Evolutionary conservation across 441 rosid species (phyloP), one percentile per base, ranked within the genome.

Genomic region (Pelargonium citronellum): DNA sequence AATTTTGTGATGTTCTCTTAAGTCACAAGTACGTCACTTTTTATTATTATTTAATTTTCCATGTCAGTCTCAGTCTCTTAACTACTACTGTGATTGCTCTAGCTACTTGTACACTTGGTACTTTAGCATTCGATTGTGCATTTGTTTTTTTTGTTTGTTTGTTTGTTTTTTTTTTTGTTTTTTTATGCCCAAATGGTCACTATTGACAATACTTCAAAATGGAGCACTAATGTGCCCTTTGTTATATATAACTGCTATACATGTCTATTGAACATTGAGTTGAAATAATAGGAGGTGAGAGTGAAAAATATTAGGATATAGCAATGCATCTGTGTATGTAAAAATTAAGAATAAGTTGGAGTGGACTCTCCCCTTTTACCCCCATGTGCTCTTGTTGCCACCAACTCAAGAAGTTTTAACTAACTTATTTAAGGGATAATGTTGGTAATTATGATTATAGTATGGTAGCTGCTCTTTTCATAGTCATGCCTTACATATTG

Each of bases 1-100:
- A 76, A 66, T 86, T 81, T 80, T 83, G 85, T 76, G 83, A 86
- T 77, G 81, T 78, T 73, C 72, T 84, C 64, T 73, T 67, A 64
- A 76, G 76, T 69, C 77, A 80, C 57, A 80, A 89, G 97, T 84
- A 85, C 75, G 80, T 43, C 34, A 68, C 67, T 67, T 63, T 57
- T 39, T 9, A 63, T 53, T 24, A 61, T 60, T 69, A 15, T 22
- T 22, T 22, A 22, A 0, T 5, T 39, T 7, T 39, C 44, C 10
- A 7, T 6, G 10, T 39, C 44, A 39, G 7, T 46, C 39, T 62
- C 74, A 4, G 67, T 72, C 44, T 15, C 34, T 79, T 74, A 47
- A 34, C 55, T 70, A 43, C 71, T 39, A 61, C 66, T 47, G 55
- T 27, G 51, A 67, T 6, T 47, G 37, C 20, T 60, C 44, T 15